These are phyloP conservation scores for Macrolepiota fuliginosa DNA, from an alignment of 768 basidiomycete genomes.

Conservation along the genomic window DNA sequence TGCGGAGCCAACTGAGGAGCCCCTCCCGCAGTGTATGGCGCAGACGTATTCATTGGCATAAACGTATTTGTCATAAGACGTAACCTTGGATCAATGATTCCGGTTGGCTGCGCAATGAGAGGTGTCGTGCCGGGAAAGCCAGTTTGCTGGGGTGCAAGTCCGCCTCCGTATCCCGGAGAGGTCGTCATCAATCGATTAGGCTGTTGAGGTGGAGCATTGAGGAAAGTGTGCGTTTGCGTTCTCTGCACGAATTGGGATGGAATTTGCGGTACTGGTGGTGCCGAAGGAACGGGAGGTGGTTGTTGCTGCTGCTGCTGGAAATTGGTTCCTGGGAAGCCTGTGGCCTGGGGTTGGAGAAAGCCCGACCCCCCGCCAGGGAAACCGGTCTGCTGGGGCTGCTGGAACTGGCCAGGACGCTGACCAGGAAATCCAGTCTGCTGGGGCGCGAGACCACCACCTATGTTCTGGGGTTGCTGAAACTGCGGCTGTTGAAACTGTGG, in stretches of 20 bases:
- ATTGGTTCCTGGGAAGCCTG: constrained; percentile 42
- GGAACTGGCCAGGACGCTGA: constrained; percentile 42
- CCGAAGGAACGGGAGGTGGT: constrained; percentile 60
- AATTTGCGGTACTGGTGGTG: constrained; percentile 61
- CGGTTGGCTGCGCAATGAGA: constrained; percentile 74
- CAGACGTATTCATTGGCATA: constrained; percentile 72
- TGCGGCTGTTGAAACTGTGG: constrained; percentile 30
- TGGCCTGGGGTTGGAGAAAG: constrained; percentile 50
- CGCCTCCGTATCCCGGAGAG: constrained; percentile 49
- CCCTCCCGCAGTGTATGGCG: constrained; percentile 58
- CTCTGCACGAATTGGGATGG: constrained; percentile 46
- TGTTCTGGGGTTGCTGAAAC: constrained; percentile 31
- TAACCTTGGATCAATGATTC: constrained; percentile 79
- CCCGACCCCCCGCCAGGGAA: constrained; percentile 39
- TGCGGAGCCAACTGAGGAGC: constrained; percentile 67
- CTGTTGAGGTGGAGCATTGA: constrained; percentile 34
- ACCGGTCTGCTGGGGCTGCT: constrained; percentile 63
- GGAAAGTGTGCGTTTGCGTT: constrained; percentile 10
- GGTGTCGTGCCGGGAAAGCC: constrained; percentile 29
- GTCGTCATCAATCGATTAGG: constrained; percentile 52
- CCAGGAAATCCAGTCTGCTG: constrained; percentile 62
- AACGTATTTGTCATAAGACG: constrained; percentile 91
- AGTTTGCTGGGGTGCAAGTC: constrained; percentile 51
- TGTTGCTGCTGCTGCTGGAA: constrained; percentile 44
- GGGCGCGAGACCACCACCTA: constrained; percentile 44